Evolutionary conservation across 805 yeast species (phyloP).

Genomic region (Candida boidinii): DNA sequence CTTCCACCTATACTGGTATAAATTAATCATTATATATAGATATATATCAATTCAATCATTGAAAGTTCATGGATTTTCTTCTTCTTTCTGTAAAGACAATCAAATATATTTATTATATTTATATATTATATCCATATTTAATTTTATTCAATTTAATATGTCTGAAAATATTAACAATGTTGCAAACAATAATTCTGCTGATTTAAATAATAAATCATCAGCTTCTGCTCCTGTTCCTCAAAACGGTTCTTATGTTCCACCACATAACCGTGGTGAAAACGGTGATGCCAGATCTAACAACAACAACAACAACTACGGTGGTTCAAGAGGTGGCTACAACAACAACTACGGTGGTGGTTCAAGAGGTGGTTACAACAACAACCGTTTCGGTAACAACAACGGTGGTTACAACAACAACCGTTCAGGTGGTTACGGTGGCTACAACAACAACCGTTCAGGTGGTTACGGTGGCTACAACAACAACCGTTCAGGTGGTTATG

Average conservation of each 20-base stretch:
- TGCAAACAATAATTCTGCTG: too few relatives aligned
- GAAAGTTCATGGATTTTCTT: too few relatives aligned
- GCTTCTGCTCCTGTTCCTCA: too few relatives aligned
- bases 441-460: constrained; percentile 19
- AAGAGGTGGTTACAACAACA: constrained; percentile 26
- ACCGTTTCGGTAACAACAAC: constrained; percentile 11
- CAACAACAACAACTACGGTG: constrained; percentile 19
- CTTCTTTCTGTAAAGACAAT: too few relatives aligned
- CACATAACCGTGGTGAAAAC: constrained; percentile 32
- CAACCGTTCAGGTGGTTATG: constrained; percentile 24
- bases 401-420: constrained; percentile 25
- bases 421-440: constrained; percentile 16
- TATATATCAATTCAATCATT: too few relatives aligned
- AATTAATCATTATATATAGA: too few relatives aligned
- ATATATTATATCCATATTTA: too few relatives aligned
- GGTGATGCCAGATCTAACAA: constrained; percentile 17
- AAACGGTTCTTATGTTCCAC: constrained; percentile 33
- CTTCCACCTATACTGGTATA: too few relatives aligned
- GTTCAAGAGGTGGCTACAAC: constrained; percentile 18
- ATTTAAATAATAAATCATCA: too few relatives aligned
- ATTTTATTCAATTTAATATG: not conserved
- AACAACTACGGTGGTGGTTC: constrained; percentile 24
- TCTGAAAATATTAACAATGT: too few relatives aligned
- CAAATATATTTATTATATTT: too few relatives aligned
- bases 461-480: constrained; percentile 19